Evolutionary conservation across 768 basidiomycete genomes (phyloP), one percentile per base, ranked within the genome.

Genomic region (Lactifluus volemus): DNA sequence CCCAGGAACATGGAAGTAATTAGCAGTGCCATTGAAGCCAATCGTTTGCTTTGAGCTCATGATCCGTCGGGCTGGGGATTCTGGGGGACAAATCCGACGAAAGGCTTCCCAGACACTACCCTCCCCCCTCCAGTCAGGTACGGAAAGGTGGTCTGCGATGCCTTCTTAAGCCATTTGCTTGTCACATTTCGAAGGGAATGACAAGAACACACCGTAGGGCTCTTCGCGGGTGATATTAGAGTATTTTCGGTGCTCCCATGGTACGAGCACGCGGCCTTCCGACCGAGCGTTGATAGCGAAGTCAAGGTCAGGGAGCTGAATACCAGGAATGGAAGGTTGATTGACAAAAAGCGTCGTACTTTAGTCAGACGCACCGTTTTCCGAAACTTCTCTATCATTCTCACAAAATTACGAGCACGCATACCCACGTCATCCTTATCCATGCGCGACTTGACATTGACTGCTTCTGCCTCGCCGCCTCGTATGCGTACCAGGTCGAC

Each of bases 31-130:
- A 30, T 69, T 67, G 5, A 72, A 66, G 53, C 77, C 78, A 3
- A 76, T 70, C 48, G 80, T 75, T 42, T 92, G 85, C 10, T 88
- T 77, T 2, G 93, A 90, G 41, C 83, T 83, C 71, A 89, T 91
- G 12, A 98, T 79, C 25, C 88, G 85, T 4, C 97, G 84, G 0
- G 96, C 92, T 36, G 86, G 78, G 7, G 88, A 83, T 8, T 79
- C 70, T 1, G 93, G 92, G 19, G 82, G 75, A 71, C 97, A 99
- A 0, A 94, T 92, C n/a, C 92, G 83, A 14, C 96, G 84, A 78
- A 86, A 97, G 0, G 92, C 85, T 60, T 98, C 93, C 97, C 97
- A 98, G 50, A 97, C 89, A 52, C 76, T 87, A 3, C 95, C 92
- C 49, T 84, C 77, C 11, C 85, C 84, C 34, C 76, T 75, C 97